Evolutionary conservation across 2,329 filamentous ascomycete genomes (phyloP).

Genomic region (Plectosphaerella sp.): DNA sequence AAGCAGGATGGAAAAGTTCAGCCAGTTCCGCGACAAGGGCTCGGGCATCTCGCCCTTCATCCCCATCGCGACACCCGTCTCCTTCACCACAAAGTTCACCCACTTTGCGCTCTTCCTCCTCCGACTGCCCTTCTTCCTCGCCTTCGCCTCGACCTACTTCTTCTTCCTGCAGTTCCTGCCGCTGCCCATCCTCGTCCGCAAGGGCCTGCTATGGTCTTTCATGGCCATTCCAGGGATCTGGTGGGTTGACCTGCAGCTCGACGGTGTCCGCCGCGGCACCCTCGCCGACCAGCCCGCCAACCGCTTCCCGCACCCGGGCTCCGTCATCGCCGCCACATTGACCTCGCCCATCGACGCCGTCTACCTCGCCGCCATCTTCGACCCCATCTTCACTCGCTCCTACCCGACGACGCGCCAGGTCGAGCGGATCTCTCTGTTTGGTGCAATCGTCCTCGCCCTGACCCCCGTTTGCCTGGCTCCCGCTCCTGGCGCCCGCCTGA

Average conservation of each 20-base stretch:
- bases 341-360: conserved; percentile 90
- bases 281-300: conserved; percentile 68
- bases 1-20: conserved; percentile 81
- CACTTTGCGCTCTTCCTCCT: conserved; percentile 72
- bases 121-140: conserved; percentile 73
- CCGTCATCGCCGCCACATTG: conserved; percentile 84
- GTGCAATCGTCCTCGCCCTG: conserved; percentile 72
- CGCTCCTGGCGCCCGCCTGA: conserved; percentile 42
- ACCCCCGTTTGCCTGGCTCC: conserved; percentile 48
- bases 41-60: conserved; percentile 97
- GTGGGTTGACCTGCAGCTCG: conserved; percentile 98
- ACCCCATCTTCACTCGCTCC: conserved; percentile 86
- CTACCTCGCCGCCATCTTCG: conserved; percentile 93
- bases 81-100: conserved; percentile 58
- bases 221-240: conserved; percentile 88
- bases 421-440: conserved; percentile 69
- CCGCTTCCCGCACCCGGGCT: conserved; percentile 72
- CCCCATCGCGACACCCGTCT: conserved; percentile 65
- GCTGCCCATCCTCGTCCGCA: conserved; percentile 58
- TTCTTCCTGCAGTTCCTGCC: conserved; percentile 79
- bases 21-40: conserved; percentile 86
- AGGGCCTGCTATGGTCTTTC: conserved; percentile 82
- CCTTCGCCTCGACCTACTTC: conserved; percentile 68
- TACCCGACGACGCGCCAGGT: conserved; percentile 74
- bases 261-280: conserved; percentile 90